Base-by-base conservation (phyloP, 371 early-diverging fungal species). In the Lichtheimia corymbifera region DNA sequence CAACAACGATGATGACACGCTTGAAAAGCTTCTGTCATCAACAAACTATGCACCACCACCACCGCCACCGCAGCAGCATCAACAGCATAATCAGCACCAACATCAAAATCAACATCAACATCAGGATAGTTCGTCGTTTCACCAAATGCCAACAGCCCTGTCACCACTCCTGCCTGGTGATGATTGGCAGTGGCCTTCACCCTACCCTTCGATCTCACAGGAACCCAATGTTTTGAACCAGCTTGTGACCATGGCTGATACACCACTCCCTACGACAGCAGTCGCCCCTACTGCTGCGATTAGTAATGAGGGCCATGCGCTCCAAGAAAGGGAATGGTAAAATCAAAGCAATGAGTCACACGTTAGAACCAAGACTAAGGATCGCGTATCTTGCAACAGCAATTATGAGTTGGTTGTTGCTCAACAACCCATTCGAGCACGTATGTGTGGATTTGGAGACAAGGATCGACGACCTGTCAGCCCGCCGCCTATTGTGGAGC, bases 391-490 rank as follows among this genome's bases (percentile, higher is more conserved):
- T 47, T 47, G 47, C 18, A 47, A 22, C 30, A 59, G 63, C 30
- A 50, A 57, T 14, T 63, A 63, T 30, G 63, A 61, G 24, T 30
- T 69, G 17, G 60, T 62, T 25, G 76, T 87, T 63, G 75, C 83
- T 25, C 88, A 90, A 66, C 82, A 87, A 56, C 89, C 90, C 24
- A 53, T 82, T 24, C 70, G 86, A 22, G 88, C 87, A 50, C 72
- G 89, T 28, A 83, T 86, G 79, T 87, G 89, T 63, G 89, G 89
- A 13, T 86, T 85, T 62, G 87, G 88, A 28, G 88, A 86, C 25
- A 88, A 88, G 64, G 90, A 88, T 70, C 74, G 89, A 24, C 74
- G 90, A 41, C 86, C 88, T 18, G 72, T 89, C 35, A 88, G 87
- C 59, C 90, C 89, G n/a, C 90, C 88, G 6, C 88, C 88, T 11